phyloP scores from a whole-genome alignment of 371 early-diverging fungal species.

The Funneliformis caledonium region DNA sequence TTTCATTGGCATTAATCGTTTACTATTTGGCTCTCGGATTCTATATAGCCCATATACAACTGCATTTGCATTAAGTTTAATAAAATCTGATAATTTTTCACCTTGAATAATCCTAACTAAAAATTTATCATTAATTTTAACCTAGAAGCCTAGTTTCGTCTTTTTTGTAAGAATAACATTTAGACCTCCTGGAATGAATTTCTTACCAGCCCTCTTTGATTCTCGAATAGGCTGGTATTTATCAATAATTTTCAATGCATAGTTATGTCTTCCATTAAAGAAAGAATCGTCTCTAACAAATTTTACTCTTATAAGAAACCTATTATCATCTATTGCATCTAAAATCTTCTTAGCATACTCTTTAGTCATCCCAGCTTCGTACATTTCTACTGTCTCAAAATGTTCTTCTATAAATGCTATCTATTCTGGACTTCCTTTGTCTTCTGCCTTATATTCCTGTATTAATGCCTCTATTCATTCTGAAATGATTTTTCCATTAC shows the following conservation, averaged over 20 bases:
- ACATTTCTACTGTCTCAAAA: background rate
- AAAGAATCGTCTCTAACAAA: constrained; percentile 1
- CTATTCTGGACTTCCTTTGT: no score
- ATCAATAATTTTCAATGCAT: background rate
- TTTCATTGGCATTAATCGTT: no score
- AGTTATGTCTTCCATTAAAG: background rate
- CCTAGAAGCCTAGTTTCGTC: background rate
- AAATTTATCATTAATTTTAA: constrained; percentile 5
- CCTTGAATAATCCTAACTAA: background rate
- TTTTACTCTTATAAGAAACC: constrained; percentile 23
- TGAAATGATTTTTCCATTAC: constrained; percentile 4
- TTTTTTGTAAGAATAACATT: constrained; percentile 8
- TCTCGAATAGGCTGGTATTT: constrained; percentile 7
- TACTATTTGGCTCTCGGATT: no score
- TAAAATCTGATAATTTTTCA: background rate
- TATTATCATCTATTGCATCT: no score
- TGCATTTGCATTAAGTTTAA: background rate
- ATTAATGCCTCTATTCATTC: constrained; percentile 5
- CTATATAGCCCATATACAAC: no score
- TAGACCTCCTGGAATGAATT: background rate
- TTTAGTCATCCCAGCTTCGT: no score
- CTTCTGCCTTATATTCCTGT: no score
- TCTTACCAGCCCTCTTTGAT: background rate
- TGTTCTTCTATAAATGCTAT: constrained; percentile 18
- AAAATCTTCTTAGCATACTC: no score